Base-by-base conservation (phyloP, 1,284 basidiomycete genomes). In the Ustilago hordei region DNA sequence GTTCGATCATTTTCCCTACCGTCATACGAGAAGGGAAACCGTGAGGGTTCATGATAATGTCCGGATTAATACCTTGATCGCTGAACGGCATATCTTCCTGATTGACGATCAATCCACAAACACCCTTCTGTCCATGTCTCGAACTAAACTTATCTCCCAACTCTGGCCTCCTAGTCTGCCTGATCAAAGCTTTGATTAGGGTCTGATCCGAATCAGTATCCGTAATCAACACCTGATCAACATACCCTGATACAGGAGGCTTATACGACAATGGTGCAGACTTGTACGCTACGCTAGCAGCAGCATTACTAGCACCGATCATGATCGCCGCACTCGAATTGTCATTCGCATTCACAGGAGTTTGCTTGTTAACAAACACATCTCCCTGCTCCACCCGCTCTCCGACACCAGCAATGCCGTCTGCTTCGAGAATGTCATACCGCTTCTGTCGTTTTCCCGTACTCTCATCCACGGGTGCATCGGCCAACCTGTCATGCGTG, bases 81-180 rank as follows among this genome's bases (percentile, higher is more conserved):
- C 95, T 98, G 89, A 99, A 99, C 4, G 97, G 97, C 95, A 99
- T 93, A 87, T 99, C 97, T 82, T 95, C 95, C 85, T 99, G 97
- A 81, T 95, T 96, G 59, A 98, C 96, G 84, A 99, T 99, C 84
- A 99, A 87, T 19, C 97, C 97, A 87, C 95, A 98, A 15, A 99
- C 97, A 75, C 97, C 97, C 88, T 99, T 99, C 88, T 99, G 97
- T 48, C 97, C 97, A 87, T 99, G 97, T 74, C 97, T 89, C 4
- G 94, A 95, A 47, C 95, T 98, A 86, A 99, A 99, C 88, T 99
- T 99, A 89, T 99, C 97, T 4, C 97, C 97, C 11, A 99, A 89
- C 84, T 99, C 97, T 32, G 97, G 97, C 57, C 95, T 90, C 82
- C 97, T 90, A 28, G 97, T 99, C 88, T 99, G 97, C 43, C 97